These are phyloP conservation scores for Xylaria castorea DNA, from an alignment of 495 filamentous ascomycete genomes.

Conservation along the genomic window DNA sequence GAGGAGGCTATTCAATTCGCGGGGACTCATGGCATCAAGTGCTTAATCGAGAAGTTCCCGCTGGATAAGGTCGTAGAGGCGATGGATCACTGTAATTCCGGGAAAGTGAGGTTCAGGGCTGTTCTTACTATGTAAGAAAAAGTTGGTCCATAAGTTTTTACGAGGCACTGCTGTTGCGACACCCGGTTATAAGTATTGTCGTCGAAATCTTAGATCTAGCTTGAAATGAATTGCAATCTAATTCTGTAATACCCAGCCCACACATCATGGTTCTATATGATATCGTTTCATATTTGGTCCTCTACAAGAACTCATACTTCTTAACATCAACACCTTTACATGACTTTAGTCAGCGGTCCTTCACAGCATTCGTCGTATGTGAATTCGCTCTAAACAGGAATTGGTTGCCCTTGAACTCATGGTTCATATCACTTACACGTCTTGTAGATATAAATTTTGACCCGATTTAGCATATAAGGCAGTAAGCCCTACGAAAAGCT, in stretches of 20 bases:
- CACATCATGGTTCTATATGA: background rate
- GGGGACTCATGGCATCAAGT: slow-evolving; percentile 62
- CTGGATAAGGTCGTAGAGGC: slow-evolving; percentile 63
- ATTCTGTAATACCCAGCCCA: background rate
- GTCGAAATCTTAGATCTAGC: background rate
- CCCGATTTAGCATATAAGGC: background rate
- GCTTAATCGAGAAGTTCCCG: slow-evolving; percentile 67
- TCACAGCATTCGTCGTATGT: no score
- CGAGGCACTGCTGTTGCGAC: background rate
- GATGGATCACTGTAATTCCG: slow-evolving; percentile 53
- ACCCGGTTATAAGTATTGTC: background rate
- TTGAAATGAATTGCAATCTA: background rate
- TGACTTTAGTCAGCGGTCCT: background rate
- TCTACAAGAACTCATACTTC: background rate
- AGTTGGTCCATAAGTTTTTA: background rate
- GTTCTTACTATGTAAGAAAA: slow-evolving; percentile 58
- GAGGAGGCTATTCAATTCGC: slow-evolving; percentile 73
- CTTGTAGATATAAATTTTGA: background rate
- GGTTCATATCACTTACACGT: no score
- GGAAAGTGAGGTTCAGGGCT: slow-evolving; percentile 57
- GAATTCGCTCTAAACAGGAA: background rate
- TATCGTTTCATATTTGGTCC: background rate
- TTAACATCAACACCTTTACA: background rate
- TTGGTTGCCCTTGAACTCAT: background rate
- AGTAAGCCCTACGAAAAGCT: background rate